These are phyloP conservation scores for Fomitopsis pinicola DNA, from an alignment of 1,284 basidiomycete species.

Conservation along the genomic window DNA sequence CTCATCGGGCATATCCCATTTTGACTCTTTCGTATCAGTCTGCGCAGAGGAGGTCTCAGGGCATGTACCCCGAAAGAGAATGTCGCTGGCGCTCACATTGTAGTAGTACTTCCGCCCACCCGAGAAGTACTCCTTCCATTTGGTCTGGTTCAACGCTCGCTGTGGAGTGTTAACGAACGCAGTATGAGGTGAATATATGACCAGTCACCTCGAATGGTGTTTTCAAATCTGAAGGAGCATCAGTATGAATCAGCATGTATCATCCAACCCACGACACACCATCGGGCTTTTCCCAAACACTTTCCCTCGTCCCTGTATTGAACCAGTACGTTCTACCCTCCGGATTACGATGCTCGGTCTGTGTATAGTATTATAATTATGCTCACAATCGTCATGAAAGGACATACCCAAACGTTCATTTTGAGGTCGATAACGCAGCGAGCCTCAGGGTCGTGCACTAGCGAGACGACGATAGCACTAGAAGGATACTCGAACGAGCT, in stretches of 20 bases:
- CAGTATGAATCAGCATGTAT: neutral
- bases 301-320: constrained; percentile 71
- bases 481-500: too few relatives aligned
- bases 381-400: neutral
- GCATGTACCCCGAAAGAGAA: neutral
- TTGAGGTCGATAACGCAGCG: neutral
- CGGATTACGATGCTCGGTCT: constrained; percentile 80
- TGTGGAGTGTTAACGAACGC: constrained; percentile 24
- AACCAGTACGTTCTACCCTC: constrained; percentile 88
- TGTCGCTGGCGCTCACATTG: constrained; percentile 53
- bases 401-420: constrained; percentile 7
- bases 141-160: constrained; percentile 81
- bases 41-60: constrained; percentile 23
- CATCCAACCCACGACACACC: constrained; percentile 37
- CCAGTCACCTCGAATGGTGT: constrained; percentile 76
- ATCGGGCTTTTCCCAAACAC: constrained; percentile 87
- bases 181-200: neutral
- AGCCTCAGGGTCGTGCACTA: neutral
- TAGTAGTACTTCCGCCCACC: constrained; percentile 92
- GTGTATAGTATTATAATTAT: neutral
- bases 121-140: constrained; percentile 92
- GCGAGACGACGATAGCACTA: neutral
- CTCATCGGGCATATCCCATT: constrained; percentile 95
- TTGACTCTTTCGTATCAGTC: constrained; percentile 84
- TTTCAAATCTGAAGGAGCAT: constrained; percentile 54